Base-by-base conservation (phyloP, 768 basidiomycete species). In the Hygrocybe punicea region DNA sequence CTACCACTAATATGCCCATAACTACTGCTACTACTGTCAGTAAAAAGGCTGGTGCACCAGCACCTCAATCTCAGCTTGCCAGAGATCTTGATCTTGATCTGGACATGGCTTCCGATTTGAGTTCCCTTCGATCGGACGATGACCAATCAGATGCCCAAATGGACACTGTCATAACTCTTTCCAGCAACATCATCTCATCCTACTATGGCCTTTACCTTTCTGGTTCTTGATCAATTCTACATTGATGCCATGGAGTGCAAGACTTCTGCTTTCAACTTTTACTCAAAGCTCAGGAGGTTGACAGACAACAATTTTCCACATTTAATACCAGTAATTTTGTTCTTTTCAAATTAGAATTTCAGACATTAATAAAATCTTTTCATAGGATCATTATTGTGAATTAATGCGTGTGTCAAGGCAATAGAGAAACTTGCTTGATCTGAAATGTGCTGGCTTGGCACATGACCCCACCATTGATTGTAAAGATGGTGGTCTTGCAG, bases 201-300 rank as follows among this genome's bases (percentile, higher is more conserved):
- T n/a, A 39, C 59, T 24, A 60, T 59, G 0, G 64, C 58, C 1
- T 68, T 68, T 23, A 67, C 62, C 2, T 67, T 67, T 39, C 21
- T 45, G 6, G 65, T 64, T 2, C 58, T 68, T 8, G 53, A 70
- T 45, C 11, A 60, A 4, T 66, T 68, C 47, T 34, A 59, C 4
- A 46, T 69, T 3, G 59, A 67, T 16, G 7, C 36, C 0, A 11
- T 69, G 25, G 59, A 66, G 40, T 66, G 67, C 57, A 63, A 63
- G 44, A 60, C 57, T 13, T 52, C 58, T 0, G 57, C 57, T 10
- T 40, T n/a, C 17, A 58, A 49, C 58, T 63, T 54, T 39, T 61
- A 9, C 17, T 21, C 25, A 16, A 56, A 61, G 44, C 39, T 63
- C 3, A 34, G 57, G 13, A 46, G 58, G n/a, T 2, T 56, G 17